Conservation (phyloP, 176 grass and related monocot species). For the barley (Hordeum vulgare) region DNA sequence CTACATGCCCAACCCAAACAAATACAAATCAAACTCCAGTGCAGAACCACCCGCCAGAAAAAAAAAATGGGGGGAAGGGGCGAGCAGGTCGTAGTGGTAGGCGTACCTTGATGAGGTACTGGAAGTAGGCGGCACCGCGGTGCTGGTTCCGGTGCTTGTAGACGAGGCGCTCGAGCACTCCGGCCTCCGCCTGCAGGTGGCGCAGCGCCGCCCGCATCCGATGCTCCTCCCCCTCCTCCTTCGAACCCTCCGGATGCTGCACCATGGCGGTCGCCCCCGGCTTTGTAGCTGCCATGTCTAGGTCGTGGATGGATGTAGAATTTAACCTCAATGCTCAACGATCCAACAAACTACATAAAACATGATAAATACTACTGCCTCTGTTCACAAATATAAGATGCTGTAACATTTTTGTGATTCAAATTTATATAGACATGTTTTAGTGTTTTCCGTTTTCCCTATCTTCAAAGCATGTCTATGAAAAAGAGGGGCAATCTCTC, state of each 20-base stretch:
- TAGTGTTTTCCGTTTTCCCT: too few species aligned
- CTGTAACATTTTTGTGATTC: too few species aligned
- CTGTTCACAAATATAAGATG: too few species aligned
- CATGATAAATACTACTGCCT: background rate
- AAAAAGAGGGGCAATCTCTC: too few species aligned
- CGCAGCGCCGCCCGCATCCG: slow-evolving; percentile 25
- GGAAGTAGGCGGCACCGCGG: slow-evolving; percentile 47
- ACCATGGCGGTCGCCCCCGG: background rate
- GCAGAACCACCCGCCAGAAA: background rate
- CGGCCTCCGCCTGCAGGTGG: slow-evolving; percentile 39
- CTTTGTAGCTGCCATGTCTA: background rate
- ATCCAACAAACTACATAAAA: background rate
- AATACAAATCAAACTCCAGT: background rate
- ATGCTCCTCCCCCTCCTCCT: slow-evolving; percentile 6
- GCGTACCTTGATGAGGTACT: slow-evolving; percentile 57
- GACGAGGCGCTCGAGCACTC: slow-evolving; percentile 57
- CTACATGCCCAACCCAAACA: slow-evolving; percentile 10
- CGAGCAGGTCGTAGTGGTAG: background rate
- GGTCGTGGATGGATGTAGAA: background rate
- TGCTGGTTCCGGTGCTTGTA: slow-evolving; percentile 68
- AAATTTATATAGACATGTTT: too few species aligned
- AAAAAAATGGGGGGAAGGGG: background rate
- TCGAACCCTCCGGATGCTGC: background rate
- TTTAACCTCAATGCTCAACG: background rate
- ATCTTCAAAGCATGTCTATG: too few species aligned